Evolutionary conservation across 2,329 filamentous ascomycete genomes (phyloP).

Genomic region (Xylariales sp.): DNA sequence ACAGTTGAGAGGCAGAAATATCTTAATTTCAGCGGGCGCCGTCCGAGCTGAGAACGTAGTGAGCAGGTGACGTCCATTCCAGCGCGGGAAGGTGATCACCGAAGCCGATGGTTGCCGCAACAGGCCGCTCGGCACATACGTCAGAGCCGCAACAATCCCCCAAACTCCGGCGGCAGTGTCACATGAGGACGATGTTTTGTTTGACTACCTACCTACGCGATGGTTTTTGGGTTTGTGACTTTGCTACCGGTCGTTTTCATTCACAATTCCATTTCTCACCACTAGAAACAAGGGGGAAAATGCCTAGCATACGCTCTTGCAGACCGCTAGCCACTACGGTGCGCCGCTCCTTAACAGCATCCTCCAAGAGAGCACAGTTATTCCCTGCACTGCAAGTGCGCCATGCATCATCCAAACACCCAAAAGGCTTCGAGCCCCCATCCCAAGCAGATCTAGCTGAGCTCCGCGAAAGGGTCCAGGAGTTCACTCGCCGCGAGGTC

Average conservation of each 20-base stretch:
- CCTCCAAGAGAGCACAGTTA: constrained; percentile 7
- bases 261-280: too few relatives aligned
- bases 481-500: constrained; percentile 87
- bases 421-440: constrained; percentile 62
- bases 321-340: constrained; percentile 30
- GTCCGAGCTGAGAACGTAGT: constrained; percentile 14
- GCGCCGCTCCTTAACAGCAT: constrained; percentile 6
- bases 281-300: too few relatives aligned
- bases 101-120: constrained; percentile 17
- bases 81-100: constrained; percentile 16
- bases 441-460: constrained; percentile 71
- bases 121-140: constrained; percentile 12
- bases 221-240: too few relatives aligned
- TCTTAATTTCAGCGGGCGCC: too few relatives aligned
- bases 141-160: constrained; percentile 1
- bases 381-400: constrained; percentile 25
- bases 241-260: too few relatives aligned
- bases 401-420: constrained; percentile 58
- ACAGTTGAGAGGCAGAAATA: constrained; percentile 4
- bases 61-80: constrained; percentile 15
- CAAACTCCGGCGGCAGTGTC: too few relatives aligned
- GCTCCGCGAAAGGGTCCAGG: constrained; percentile 77
- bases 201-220: too few relatives aligned
- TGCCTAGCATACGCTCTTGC: constrained; percentile 36
- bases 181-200: too few relatives aligned